A percentile compares a stretch with the other conserved stretches of the same genome.
These are phyloP conservation scores for Chondrostereum purpureum DNA, from an alignment of 1,284 basidiomycete species.

Conservation along the genomic window DNA sequence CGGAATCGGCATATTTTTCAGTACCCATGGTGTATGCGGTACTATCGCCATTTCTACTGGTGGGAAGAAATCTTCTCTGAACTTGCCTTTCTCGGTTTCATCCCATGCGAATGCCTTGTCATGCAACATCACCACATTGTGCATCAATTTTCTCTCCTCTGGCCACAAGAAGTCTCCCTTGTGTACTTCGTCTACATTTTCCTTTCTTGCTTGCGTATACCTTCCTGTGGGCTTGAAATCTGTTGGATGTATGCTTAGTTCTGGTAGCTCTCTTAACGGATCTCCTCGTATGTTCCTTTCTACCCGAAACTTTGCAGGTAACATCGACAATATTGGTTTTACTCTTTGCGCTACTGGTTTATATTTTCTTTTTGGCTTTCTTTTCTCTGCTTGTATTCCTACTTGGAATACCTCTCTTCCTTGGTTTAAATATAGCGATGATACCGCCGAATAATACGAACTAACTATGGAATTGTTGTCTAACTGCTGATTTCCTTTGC, in stretches of 20 bases:
- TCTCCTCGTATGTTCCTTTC: slow-evolving; percentile 20
- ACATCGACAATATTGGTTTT: slow-evolving; percentile 19
- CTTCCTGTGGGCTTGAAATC: neutral
- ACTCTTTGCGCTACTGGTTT: slow-evolving; percentile 28
- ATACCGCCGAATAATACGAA: too few relatives aligned
- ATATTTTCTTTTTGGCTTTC: slow-evolving; percentile 24
- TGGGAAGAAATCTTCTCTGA: slow-evolving; percentile 27
- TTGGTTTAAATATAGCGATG: too few relatives aligned
- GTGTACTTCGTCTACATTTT: neutral
- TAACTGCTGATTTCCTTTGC: too few relatives aligned
- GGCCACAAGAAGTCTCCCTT: neutral
- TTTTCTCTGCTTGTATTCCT: too few relatives aligned
- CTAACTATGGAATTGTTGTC: too few relatives aligned
- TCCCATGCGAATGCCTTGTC: slow-evolving; percentile 26
- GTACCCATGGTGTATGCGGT: slow-evolving; percentile 28
- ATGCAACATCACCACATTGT: slow-evolving; percentile 17
- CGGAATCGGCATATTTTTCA: slow-evolving; percentile 30
- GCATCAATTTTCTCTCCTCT: slow-evolving; percentile 16
- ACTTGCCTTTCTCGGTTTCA: slow-evolving; percentile 25
- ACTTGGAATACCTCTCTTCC: too few relatives aligned
- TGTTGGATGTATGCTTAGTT: neutral
- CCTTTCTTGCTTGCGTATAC: neutral
- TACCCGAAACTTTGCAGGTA: slow-evolving; percentile 26
- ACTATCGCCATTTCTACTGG: slow-evolving; percentile 27
- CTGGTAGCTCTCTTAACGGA: neutral